A percentile compares a stretch with the other conserved stretches of the same genome.
Conservation (phyloP, 169 alveolate genomes). For the Eimeria tenella region DNA sequence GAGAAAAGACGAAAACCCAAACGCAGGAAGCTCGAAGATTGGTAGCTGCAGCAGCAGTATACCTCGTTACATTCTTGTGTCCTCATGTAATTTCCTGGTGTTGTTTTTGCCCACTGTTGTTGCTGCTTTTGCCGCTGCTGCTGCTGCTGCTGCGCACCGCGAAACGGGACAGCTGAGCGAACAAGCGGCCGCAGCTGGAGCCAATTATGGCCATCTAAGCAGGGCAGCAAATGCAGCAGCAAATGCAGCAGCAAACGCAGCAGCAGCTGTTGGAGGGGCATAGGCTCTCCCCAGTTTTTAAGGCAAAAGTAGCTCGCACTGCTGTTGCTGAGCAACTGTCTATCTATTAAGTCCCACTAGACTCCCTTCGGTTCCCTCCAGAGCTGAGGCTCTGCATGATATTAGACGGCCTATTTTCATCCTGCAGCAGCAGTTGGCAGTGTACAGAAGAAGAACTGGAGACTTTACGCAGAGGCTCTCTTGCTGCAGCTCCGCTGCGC, state of each 20-base stretch:
- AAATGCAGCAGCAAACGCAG: conserved; percentile 73
- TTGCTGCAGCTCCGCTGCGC: not conserved
- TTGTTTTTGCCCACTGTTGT: not conserved
- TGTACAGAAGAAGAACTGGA: not conserved
- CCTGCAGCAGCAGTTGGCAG: not conserved
- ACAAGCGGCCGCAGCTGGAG: too few species aligned
- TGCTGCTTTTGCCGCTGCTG: not conserved
- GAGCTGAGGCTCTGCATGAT: too few species aligned
- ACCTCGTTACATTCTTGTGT: not conserved
- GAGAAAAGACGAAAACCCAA: conserved; percentile 40
- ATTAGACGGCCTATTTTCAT: too few species aligned
- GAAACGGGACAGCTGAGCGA: not conserved
- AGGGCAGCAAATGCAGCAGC: conserved; percentile 40
- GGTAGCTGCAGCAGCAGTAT: conserved; percentile 34
- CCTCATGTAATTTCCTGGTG: not conserved
- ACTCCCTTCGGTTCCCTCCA: too few species aligned
- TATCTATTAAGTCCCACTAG: too few species aligned
- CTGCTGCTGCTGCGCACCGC: not conserved
- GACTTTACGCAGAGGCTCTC: not conserved
- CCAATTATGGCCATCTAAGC: too few species aligned
- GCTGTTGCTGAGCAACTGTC: too few species aligned
- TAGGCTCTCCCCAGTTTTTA: too few species aligned
- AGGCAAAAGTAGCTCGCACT: too few species aligned
- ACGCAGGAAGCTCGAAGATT: conserved; percentile 31
- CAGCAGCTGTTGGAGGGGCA: conserved; percentile 9